These are phyloP conservation scores for Cladorrhinum samala DNA, from an alignment of 495 filamentous ascomycete species.

Conservation along the genomic window DNA sequence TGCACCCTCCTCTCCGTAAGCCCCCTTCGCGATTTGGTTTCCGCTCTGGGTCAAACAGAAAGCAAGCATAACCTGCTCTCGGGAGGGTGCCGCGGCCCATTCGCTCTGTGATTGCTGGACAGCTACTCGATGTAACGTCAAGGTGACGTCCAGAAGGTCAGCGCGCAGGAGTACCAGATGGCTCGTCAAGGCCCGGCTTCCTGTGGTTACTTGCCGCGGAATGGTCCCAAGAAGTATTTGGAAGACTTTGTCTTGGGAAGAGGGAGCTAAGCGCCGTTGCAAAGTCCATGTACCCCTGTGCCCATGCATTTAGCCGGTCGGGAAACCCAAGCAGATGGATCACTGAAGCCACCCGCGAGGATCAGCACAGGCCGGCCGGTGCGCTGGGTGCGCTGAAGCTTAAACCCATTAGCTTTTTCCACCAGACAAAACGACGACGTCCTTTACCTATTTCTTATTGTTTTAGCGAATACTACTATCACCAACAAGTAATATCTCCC, in stretches of 20 bases:
- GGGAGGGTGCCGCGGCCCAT: conserved; percentile 10
- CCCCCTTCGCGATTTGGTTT: conserved; percentile 5
- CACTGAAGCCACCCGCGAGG: conserved; percentile 30
- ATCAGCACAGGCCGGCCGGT: conserved; percentile 28
- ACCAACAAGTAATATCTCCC: background rate
- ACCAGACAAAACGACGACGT: conserved; percentile 1
- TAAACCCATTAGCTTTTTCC: conserved; percentile 5
- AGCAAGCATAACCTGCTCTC: conserved; percentile 6
- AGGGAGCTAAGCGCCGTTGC: conserved; percentile 25
- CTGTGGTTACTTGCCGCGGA: conserved; percentile 6
- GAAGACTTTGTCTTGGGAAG: conserved; percentile 1
- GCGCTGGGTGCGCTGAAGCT: conserved; percentile 16
- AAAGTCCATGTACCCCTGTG: conserved; percentile 16
- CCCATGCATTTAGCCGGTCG: conserved; percentile 30
- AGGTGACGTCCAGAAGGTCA: background rate
- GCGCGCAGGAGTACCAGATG: background rate
- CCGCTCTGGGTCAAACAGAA: conserved; percentile 1
- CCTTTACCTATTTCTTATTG: background rate
- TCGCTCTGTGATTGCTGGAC: conserved; percentile 9
- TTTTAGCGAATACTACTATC: conserved; percentile 15
- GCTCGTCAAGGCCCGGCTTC: background rate
- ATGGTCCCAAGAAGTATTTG: too few species aligned
- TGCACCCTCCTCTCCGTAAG: conserved; percentile 3
- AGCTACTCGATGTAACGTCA: conserved; percentile 9
- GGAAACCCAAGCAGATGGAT: conserved; percentile 30